Percentiles rank a stretch among this genome's conserved stretches.
Conservation (phyloP, 495 filamentous ascomycete genomes). For the Trichodelitschia bisporula region DNA sequence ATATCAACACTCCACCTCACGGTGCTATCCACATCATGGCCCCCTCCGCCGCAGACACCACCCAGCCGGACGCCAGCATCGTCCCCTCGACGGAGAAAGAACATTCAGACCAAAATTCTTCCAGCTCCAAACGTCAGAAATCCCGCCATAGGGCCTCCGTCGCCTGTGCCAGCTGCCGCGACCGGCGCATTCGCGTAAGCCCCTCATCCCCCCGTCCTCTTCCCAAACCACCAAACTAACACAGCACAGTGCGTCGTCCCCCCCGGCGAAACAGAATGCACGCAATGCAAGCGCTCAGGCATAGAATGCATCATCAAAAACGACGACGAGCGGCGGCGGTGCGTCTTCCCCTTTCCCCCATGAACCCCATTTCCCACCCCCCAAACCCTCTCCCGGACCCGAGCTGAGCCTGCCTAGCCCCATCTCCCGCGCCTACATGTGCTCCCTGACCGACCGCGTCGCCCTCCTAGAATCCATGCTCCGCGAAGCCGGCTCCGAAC, state of each 20-base stretch:
- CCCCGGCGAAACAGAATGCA: slow-evolving; percentile 23
- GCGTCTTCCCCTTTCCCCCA: slow-evolving; percentile 1
- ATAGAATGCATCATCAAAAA: slow-evolving; percentile 29
- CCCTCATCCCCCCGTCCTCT: background rate
- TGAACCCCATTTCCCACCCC: background rate
- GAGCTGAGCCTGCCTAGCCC: too few relatives aligned
- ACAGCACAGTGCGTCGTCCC: slow-evolving; percentile 23
- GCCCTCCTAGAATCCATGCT: slow-evolving; percentile 24
- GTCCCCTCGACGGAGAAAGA: slow-evolving; percentile 1
- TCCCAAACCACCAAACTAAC: slow-evolving; percentile 1
- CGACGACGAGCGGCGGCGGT: slow-evolving; percentile 28
- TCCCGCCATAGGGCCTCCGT: slow-evolving; percentile 14
- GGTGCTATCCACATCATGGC: too few relatives aligned
- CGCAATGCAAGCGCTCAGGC: slow-evolving; percentile 25
- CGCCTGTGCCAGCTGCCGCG: slow-evolving; percentile 19
- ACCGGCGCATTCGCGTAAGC: slow-evolving; percentile 23
- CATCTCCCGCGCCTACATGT: slow-evolving; percentile 31
- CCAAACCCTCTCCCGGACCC: too few relatives aligned
- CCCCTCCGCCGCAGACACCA: too few relatives aligned
- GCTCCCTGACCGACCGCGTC: slow-evolving; percentile 26
- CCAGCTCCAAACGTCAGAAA: slow-evolving; percentile 4
- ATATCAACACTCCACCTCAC: too few relatives aligned
- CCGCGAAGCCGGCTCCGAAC: slow-evolving; percentile 20
- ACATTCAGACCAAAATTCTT: background rate
- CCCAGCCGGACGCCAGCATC: too few relatives aligned